Evolutionary conservation across 257 asterid genomes (phyloP).

Genomic region (Schizonepeta tenuifolia): DNA sequence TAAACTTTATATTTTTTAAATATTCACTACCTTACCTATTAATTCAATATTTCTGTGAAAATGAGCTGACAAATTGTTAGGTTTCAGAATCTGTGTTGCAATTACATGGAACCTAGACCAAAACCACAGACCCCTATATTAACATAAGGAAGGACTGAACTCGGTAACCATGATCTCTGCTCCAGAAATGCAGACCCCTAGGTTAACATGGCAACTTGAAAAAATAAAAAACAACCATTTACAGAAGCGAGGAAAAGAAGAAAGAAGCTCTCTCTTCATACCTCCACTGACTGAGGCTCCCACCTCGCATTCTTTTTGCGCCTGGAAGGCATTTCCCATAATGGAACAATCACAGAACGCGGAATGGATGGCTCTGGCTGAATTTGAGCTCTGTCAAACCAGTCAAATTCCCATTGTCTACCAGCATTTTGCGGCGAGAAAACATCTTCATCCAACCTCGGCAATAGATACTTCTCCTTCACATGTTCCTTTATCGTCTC

Average conservation of each 20-base stretch:
- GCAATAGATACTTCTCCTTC: conserved; percentile 67
- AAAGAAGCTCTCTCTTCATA: conserved; percentile 40
- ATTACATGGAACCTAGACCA: background rate
- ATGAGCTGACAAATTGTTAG: background rate
- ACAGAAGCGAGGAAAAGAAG: background rate
- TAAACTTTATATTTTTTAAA: background rate
- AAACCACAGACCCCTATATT: too few relatives aligned
- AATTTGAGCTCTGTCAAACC: conserved; percentile 87
- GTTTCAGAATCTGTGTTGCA: background rate
- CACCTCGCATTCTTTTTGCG: conserved; percentile 60
- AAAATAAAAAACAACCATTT: conserved; percentile 3
- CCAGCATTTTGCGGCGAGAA: conserved; percentile 83
- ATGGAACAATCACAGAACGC: conserved; percentile 78
- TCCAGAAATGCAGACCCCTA: conserved; percentile 26
- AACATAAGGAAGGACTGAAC: background rate
- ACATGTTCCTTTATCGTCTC: conserved; percentile 67
- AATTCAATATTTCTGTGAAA: background rate
- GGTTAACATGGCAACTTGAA: background rate
- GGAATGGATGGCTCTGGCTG: conserved; percentile 79
- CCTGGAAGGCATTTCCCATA: conserved; percentile 90
- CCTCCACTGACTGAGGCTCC: conserved; percentile 96
- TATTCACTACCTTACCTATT: background rate
- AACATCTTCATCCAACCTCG: conserved; percentile 79
- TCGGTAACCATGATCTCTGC: background rate
- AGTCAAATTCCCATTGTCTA: conserved; percentile 96